Evolutionary conservation across 75 land plant species (phyloP).

Genomic region (Larix kaempferi): DNA sequence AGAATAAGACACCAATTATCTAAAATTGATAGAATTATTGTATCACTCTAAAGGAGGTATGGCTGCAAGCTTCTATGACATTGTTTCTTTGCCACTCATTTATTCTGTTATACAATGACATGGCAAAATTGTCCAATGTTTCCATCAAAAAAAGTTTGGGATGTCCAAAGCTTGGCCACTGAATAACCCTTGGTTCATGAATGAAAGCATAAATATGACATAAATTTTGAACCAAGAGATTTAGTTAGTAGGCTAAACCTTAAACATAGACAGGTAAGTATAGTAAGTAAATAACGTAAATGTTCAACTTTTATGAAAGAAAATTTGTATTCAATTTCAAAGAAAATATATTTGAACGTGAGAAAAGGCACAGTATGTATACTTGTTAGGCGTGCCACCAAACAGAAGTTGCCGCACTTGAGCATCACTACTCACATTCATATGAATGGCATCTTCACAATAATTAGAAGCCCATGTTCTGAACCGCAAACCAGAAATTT

Average conservation of each 20-base stretch:
- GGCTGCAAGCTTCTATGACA: too few species aligned
- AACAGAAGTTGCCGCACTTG: constrained; percentile 89
- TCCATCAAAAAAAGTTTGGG: too few species aligned
- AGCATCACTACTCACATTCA: constrained; percentile 96
- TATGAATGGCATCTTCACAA: constrained; percentile 73
- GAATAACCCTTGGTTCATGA: neutral
- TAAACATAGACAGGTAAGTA: neutral
- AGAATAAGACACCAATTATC: too few species aligned
- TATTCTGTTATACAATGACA: too few species aligned
- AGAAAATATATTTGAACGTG: neutral
- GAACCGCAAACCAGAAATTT: constrained; percentile 62
- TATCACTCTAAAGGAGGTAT: too few species aligned
- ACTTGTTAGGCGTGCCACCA: constrained; percentile 73
- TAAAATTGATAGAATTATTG: too few species aligned
- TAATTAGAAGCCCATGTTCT: constrained; percentile 79
- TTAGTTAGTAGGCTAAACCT: neutral
- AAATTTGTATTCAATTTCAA: neutral
- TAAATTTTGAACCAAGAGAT: neutral
- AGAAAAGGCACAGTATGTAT: neutral
- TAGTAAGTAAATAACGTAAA: neutral
- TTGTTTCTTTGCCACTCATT: too few species aligned
- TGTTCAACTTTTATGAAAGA: neutral
- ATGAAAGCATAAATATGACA: neutral
- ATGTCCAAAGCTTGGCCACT: neutral
- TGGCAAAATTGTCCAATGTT: too few species aligned